Percentiles rank a stretch among this genome's conserved stretches.
These are phyloP conservation scores for Solanum piurae DNA, from an alignment of 257 asterid genomes.

Conservation along the genomic window DNA sequence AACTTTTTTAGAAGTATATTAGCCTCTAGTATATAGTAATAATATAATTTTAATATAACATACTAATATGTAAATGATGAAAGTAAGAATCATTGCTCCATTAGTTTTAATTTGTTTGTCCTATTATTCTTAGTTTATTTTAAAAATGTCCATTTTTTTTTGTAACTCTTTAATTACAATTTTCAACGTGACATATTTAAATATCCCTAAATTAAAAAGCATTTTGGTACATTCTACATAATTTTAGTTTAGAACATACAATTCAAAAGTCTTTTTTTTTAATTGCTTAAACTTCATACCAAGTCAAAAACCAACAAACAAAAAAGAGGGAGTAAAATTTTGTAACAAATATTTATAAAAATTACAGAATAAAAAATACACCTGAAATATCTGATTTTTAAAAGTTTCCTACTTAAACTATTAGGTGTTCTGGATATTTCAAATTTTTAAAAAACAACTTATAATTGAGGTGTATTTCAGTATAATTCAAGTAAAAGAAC, in stretches of 20 bases:
- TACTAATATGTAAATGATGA: neutral
- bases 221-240: no score
- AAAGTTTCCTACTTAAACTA: neutral
- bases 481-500: no score
- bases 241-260: neutral
- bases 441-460: no score
- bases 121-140: rapidly evolving
- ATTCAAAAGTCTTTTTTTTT: neutral
- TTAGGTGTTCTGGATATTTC: neutral
- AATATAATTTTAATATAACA: neutral
- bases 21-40: neutral
- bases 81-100: neutral
- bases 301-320: neutral
- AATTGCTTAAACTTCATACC: neutral
- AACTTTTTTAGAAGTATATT: neutral
- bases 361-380: neutral
- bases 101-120: neutral
- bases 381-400: neutral
- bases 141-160: neutral
- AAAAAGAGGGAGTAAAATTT: neutral
- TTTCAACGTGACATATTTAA: neutral
- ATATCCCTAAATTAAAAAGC: rapidly evolving
- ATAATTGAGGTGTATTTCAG: no score
- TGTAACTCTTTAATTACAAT: neutral
- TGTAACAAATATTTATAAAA: neutral